Evolutionary conservation across 1,139 yeast genomes (phyloP).

Genomic region (Petasospora rhodanensis): DNA sequence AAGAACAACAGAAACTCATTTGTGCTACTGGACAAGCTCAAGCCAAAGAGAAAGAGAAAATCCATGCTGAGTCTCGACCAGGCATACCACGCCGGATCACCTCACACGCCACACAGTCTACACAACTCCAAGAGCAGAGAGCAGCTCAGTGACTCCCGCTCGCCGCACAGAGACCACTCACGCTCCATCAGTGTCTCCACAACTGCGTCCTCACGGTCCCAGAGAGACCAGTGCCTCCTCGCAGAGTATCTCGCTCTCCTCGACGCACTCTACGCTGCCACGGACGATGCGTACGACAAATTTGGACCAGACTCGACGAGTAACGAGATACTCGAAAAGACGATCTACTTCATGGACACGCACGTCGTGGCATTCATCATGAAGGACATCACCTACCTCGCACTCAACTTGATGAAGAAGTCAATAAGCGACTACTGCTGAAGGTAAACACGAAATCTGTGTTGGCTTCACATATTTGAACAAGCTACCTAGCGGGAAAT

Average conservation of each 20-base stretch:
- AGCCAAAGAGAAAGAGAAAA: slow-evolving; percentile 6
- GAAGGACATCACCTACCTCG: slow-evolving; percentile 9
- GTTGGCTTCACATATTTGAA: too few species aligned
- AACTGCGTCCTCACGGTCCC: slow-evolving; percentile 7
- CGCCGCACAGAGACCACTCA: too few species aligned
- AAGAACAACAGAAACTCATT: slow-evolving; percentile 5
- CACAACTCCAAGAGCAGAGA: slow-evolving; percentile 2
- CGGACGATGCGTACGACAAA: slow-evolving; percentile 2
- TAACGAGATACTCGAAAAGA: slow-evolving; percentile 6
- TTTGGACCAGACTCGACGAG: neutral
- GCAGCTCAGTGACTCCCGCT: slow-evolving; percentile 2
- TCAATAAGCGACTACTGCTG: slow-evolving; percentile 5
- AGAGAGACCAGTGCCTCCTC: slow-evolving; percentile 8
- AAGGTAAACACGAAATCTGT: neutral
- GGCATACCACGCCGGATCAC: too few species aligned
- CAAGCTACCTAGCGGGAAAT: too few species aligned
- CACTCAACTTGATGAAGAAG: slow-evolving; percentile 7
- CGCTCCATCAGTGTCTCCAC: slow-evolving; percentile 8
- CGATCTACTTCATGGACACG: slow-evolving; percentile 10
- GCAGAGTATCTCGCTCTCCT: slow-evolving; percentile 10
- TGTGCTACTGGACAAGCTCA: slow-evolving; percentile 9
- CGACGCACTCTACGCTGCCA: slow-evolving; percentile 3
- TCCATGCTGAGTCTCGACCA: slow-evolving; percentile 6
- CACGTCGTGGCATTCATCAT: slow-evolving; percentile 12
- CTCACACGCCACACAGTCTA: neutral